Conservation (phyloP, 441 rosid genomes). For the Aquilaria agallochum region DNA sequence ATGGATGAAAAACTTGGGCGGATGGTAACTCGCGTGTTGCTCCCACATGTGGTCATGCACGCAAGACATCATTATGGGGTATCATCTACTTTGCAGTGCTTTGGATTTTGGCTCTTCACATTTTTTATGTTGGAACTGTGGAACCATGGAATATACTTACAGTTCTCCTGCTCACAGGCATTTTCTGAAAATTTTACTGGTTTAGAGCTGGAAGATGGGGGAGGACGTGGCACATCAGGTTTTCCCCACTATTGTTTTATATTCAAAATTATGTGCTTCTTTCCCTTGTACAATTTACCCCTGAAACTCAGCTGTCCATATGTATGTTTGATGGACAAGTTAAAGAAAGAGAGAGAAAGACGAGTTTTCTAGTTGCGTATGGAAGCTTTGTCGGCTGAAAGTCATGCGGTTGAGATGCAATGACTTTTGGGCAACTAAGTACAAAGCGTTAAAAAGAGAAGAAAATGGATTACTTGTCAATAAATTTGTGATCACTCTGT, state of each 20-base stretch:
- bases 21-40: slow-evolving; percentile 88
- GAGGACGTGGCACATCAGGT: slow-evolving; percentile 99
- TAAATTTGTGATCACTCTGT: too few relatives aligned
- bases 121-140: slow-evolving; percentile 7
- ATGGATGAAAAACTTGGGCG: slow-evolving; percentile 97
- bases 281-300: too few relatives aligned
- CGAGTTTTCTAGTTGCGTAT: too few relatives aligned
- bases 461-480: too few relatives aligned
- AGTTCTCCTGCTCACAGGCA: slow-evolving; percentile 49
- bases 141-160: slow-evolving; percentile 17
- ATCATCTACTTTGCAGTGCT: slow-evolving; percentile 17
- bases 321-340: too few relatives aligned
- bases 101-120: slow-evolving; percentile 9
- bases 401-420: too few relatives aligned
- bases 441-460: too few relatives aligned
- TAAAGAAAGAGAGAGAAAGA: too few relatives aligned
- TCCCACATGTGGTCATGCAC: slow-evolving; percentile 96
- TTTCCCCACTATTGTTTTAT: slow-evolving; percentile 5
- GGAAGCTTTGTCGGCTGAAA: too few relatives aligned
- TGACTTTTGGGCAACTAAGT: too few relatives aligned
- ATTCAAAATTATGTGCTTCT: too few relatives aligned
- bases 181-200: slow-evolving; percentile 94
- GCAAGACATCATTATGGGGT: slow-evolving; percentile 97
- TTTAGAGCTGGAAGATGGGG: slow-evolving; percentile 98
- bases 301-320: too few relatives aligned